Evolutionary conservation across 805 yeast genomes (phyloP), one percentile per base, ranked within the genome.

Genomic region (Candida awuae): DNA sequence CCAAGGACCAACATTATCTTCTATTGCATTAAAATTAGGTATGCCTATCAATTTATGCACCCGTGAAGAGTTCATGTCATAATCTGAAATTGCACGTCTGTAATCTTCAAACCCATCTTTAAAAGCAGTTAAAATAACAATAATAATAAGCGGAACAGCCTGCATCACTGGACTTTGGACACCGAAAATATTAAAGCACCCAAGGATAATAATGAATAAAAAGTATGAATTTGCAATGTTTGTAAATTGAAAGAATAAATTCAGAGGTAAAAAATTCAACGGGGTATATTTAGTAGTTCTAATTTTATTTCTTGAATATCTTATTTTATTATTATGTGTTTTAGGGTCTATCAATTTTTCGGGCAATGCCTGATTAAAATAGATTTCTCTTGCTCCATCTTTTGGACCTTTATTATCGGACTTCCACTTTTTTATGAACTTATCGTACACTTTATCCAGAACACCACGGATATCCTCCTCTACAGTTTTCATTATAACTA

Each of bases 91-190:
- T 2, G 73, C 71, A 50, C 94, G 69, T 42, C 83, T 67, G 47
- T 73, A 79, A 57, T 83, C 94, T 59, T 83, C 94, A 48, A 83
- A 66, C 0, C 81, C 88, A 59, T 84, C 92, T 52, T 81, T 80
- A 46, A 78, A 54, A 4, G 86, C 88, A 3, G 92, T 83, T 46
- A 83, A 64, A 39, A 68, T 66, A 15, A 83, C 87, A 64, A 83
- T 82, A 40, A 83, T 88, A 56, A 82, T 80, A 54, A 83, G 71
- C 3, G 94, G 94, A 25, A 82, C 88, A 3, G 87, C 84, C 16
- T 83, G 80, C 52, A 83, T 63, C 2, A 77, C 90, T 1, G 92
- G 87, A 43, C 67, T 67, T 23, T 73, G 68, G 16, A 80, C 87
- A 34, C 94, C 94, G 55, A 83, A 83, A 33, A 83, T 74, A 45